phyloP scores from a whole-genome alignment of 2,329 filamentous ascomycete species.

The Grosmannia clavigera region DNA sequence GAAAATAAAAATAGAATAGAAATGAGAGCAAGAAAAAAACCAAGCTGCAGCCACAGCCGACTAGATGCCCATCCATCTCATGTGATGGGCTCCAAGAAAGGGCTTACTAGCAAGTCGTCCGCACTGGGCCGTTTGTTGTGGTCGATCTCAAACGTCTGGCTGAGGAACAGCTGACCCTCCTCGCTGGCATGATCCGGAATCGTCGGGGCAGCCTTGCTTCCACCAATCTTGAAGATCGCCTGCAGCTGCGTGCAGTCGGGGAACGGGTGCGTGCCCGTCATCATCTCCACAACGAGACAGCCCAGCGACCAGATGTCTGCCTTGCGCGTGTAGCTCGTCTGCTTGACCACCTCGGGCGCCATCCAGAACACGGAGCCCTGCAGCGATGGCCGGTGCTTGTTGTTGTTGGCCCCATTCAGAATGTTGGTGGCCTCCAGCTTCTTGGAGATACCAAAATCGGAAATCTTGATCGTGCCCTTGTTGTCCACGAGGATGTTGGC shows the following conservation, averaged over 20 bases:
- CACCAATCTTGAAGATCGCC: conserved; percentile 97
- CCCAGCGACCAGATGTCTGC: conserved; percentile 98
- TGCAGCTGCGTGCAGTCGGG: conserved; percentile 95
- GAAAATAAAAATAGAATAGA: not conserved
- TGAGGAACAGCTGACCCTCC: conserved; percentile 73
- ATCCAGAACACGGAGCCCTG: conserved; percentile 99
- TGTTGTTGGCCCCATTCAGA: conserved; percentile 54
- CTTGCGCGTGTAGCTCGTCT: conserved; percentile 95
- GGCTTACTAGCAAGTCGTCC: conserved; percentile 74
- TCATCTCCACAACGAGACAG: conserved; percentile 97
- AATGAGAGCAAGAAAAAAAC: not conserved
- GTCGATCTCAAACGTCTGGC: conserved; percentile 88
- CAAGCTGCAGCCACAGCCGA: not conserved
- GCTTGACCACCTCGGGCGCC: conserved; percentile 96
- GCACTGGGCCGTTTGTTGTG: conserved; percentile 85
- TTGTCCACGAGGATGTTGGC: conserved; percentile 98
- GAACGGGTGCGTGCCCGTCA: conserved; percentile 92
- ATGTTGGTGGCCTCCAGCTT: conserved; percentile 88
- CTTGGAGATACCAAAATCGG: conserved; percentile 97
- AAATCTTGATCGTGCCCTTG: conserved; percentile 98
- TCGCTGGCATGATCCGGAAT: conserved; percentile 77
- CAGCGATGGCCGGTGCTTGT: conserved; percentile 62
- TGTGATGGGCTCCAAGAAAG: conserved; percentile 66
- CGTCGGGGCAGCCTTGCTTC: conserved; percentile 72
- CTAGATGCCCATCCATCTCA: not conserved